Evolutionary conservation across 805 yeast genomes (phyloP).

Genomic region (Torulaspora maleeae): DNA sequence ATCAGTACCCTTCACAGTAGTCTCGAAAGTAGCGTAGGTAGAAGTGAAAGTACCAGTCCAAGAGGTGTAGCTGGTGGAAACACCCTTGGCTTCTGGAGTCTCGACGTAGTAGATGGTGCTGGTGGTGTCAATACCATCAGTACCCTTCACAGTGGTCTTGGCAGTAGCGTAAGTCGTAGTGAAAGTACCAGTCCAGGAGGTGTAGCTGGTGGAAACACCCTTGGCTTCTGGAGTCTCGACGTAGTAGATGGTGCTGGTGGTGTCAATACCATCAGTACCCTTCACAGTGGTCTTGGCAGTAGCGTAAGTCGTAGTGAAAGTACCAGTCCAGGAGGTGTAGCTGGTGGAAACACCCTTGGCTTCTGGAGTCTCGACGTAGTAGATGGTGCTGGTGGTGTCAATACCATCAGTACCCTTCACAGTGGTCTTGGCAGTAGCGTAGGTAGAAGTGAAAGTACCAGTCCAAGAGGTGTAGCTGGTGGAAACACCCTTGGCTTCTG

Average conservation of each 20-base stretch:
- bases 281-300: conserved; percentile 12
- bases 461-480: conserved; percentile 17
- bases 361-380: conserved; percentile 10
- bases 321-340: conserved; percentile 15
- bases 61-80: conserved; percentile 12
- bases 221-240: conserved; percentile 7
- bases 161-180: conserved; percentile 17
- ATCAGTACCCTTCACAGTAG: conserved; percentile 11
- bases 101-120: conserved; percentile 12
- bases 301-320: conserved; percentile 13
- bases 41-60: conserved; percentile 15
- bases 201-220: neutral
- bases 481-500: conserved; percentile 3
- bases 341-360: conserved; percentile 12
- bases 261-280: conserved; percentile 12
- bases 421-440: conserved; percentile 12
- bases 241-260: conserved; percentile 7
- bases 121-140: conserved; percentile 8
- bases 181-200: conserved; percentile 9
- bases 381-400: conserved; percentile 10
- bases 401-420: conserved; percentile 11
- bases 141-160: conserved; percentile 8
- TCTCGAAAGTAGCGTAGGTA: conserved; percentile 12
- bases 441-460: conserved; percentile 14
- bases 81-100: conserved; percentile 5